Evolutionary conservation across 768 basidiomycete species (phyloP), one percentile per base, ranked within the genome.

Genomic region (Boletus rubescentipes): DNA sequence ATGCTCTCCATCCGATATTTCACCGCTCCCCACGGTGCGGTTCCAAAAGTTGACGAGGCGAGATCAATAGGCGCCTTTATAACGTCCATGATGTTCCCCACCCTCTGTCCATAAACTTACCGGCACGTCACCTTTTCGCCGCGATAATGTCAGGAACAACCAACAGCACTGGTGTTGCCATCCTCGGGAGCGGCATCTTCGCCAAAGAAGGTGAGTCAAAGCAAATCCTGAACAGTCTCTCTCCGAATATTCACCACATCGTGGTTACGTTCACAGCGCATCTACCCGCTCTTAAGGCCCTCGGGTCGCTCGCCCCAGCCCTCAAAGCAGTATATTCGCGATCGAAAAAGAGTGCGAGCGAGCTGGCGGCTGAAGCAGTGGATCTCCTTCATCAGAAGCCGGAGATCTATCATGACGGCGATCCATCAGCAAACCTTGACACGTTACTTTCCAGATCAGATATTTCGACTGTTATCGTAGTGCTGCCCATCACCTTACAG

Each of bases 141-240:
- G 38, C 31, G 4, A 59, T 49, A 54, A 81, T 80, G 78, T 69
- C 78, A 37, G 67, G 61, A 45, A 55, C 69, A 54, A n/a, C 36
- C 34, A 67, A 46, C n/a, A 62, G 36, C 9, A 57, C 73, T 49
- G 84, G 85, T 29, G 72, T 89, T 51, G 92, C 91, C 23, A 81
- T 94, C 61, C 81, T 93, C 41, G 91, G 91, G 55, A 84, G 88
- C 45, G 91, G 92, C 20, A 78, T 92, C 53, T 91, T 91, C 60
- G 87, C 86, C 49, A 84, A 77, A 61, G 83, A 86, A 77, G 87
- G 88, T 86, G 61, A 43, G 80, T 74, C 21, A 37, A 21, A 41
- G 21, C 26, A 20, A 37, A 47, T 15, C 32, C 38, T 39, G 36
- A 47, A 55, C 36, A 40, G 42, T 14, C 38, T 55, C 56, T 45